phyloP scores from a whole-genome alignment of 305 asterid species.

The Andrographis paniculata region DNA sequence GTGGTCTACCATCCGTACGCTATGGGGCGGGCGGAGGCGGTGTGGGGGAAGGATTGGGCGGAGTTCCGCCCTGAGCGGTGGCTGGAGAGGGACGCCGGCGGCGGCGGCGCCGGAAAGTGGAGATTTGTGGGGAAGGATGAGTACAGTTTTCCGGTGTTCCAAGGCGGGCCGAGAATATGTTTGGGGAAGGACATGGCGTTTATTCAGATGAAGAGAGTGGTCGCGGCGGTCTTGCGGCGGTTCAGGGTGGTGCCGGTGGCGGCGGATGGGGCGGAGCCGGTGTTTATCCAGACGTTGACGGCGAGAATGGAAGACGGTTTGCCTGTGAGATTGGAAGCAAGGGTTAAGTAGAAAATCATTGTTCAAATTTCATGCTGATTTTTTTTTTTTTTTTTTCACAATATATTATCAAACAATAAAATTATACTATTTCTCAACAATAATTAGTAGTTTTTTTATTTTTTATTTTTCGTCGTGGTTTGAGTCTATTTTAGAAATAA shows the following conservation, averaged over 20 bases:
- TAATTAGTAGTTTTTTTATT: too few species aligned
- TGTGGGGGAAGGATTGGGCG: constrained; percentile 9
- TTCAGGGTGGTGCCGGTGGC: constrained; percentile 33
- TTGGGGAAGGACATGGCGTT: constrained; percentile 47
- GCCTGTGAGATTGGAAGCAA: constrained; percentile 32
- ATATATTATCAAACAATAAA: too few species aligned
- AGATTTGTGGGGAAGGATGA: background rate
- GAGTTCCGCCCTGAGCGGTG: constrained; percentile 8
- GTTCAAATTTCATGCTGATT: too few species aligned
- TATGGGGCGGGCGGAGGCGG: constrained; percentile 2
- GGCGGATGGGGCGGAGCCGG: constrained; percentile 28
- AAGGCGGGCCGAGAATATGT: background rate
- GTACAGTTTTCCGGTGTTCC: background rate
- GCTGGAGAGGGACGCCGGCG: constrained; percentile 2
- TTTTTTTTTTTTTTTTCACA: too few species aligned
- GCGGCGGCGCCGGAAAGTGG: background rate
- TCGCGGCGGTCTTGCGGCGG: constrained; percentile 26
- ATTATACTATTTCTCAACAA: too few species aligned
- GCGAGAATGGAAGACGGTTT: constrained; percentile 42
- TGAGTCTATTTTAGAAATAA: too few species aligned
- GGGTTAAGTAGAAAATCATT: too few species aligned
- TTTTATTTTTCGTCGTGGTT: too few species aligned
- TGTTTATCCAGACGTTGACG: constrained; percentile 18
- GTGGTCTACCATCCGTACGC: background rate
- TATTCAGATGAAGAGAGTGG: constrained; percentile 45